These are phyloP conservation scores for Aspergillus novofumigatus DNA, from an alignment of 2,329 filamentous ascomycete species.

Conservation along the genomic window DNA sequence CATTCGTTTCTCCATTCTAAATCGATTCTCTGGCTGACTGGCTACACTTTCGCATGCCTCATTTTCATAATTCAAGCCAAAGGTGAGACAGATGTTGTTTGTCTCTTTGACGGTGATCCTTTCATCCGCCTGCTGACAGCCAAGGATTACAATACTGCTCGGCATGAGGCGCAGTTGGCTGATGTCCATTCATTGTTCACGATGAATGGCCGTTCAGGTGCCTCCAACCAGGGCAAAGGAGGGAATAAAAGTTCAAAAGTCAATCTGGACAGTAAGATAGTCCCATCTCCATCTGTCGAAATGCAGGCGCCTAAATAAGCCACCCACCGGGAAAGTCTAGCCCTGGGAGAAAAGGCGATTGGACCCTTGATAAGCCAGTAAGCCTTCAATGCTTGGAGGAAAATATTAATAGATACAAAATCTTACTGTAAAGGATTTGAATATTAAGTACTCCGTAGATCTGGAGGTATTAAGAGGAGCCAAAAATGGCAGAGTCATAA, in stretches of 20 bases:
- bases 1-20: slow-evolving; percentile 9
- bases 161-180: background rate
- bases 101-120: background rate
- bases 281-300: background rate
- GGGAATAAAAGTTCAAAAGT: background rate
- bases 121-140: background rate
- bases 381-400: background rate
- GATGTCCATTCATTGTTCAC: background rate
- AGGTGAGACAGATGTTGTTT: background rate
- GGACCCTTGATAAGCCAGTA: background rate
- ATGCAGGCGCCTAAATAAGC: background rate
- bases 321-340: background rate
- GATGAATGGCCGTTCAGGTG: background rate
- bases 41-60: no score
- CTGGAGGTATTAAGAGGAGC: background rate
- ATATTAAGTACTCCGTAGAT: background rate
- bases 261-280: background rate
- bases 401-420: background rate
- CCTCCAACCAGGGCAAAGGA: background rate
- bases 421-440: background rate
- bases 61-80: background rate
- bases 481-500: background rate
- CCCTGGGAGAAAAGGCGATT: background rate
- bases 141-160: background rate
- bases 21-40: background rate